Evolutionary conservation across 495 filamentous ascomycete genomes (phyloP), one percentile per base, ranked within the genome.

Genomic region (Aspergillus nidulans): DNA sequence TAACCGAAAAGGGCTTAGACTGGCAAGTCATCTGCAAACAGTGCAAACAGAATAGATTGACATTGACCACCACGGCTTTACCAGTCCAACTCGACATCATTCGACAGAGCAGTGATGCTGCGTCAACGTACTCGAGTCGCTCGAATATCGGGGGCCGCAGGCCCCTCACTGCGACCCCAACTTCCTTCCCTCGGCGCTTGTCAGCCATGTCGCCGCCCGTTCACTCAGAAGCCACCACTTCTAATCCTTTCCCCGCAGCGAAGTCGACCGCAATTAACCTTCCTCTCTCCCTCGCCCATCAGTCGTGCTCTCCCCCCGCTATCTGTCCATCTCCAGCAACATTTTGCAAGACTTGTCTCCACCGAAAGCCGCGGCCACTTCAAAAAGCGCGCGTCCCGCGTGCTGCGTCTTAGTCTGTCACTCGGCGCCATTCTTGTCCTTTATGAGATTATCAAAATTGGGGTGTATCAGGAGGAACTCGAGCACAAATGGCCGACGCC

Each of bases 201-300:
- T 49, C 30, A 23, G 32, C 26, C 51, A 44, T 48, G 46, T 16
- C 70, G 50, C 20, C 56, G 76, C 32, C 69, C 62, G 8, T 82
- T 82, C 66, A 79, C 80, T 6, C 71, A 77, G 13, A 72, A 69
- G 32, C 70, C 77, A 32, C 72, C 65, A 20, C 70, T 74, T 19
- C 71, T 77, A n/a, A 68, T 81, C 36, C 57, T 84, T 56, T 77
- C 78, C 20, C 65, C 67, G 10, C 63, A 69, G 16, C 60, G 67
- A 13, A 72, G 74, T 20, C 84, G 91, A n/a, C 90, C 91, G 24
- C 87, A 92, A 64, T 72, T 94, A 23, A 87, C 88, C 18, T 96
- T 90, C 67, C 85, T 91, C 63, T 80, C 80, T 49, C 80, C 79
- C 30, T 64, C 72, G n/a, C 61, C 75, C 28, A 68, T 65, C 28